Evolutionary conservation across 2,329 filamentous ascomycete species (phyloP), one percentile per base, ranked within the genome.

Genomic region (Sporothrix brunneoviolacea): DNA sequence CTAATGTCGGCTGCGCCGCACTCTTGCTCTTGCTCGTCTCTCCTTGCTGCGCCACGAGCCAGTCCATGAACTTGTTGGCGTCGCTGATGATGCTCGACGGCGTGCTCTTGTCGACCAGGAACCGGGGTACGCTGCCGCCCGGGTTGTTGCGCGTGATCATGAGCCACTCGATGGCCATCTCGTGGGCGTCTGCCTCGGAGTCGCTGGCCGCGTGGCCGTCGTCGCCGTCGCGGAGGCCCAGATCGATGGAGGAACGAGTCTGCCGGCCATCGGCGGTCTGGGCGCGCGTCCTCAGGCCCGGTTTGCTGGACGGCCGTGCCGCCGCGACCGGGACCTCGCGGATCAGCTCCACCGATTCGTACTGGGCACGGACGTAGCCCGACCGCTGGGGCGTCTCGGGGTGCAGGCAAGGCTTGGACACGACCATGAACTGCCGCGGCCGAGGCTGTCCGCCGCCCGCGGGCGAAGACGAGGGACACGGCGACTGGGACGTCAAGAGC

Each of bases 61-160:
- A 95, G 51, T 89, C 79, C 13, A 93, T 64, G 58, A 95, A 94
- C 65, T 91, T 93, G 48, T 77, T 77, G 0, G 89, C 86, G 64
- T 95, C 90, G 37, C 75, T 75, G 22, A 88, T 77, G 59, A 95
- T 93, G 32, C 87, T 87, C 10, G 77, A 81, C 0, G 90, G 90
- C 0, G 90, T 95, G 27, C 86, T 88, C 62, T 88, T 83, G 61
- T 95, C 90, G n/a, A 95, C 88, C 76, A 95, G 83, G 68, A 93
- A 95, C 13, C 87, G 79, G 1, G 90, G 90, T 16, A 95, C 90
- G 53, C 82, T 91, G 47, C 90, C 90, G 10, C 90, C 90, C 3
- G 90, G 89, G 59, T 95, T 89, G 64, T 86, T 91, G 43, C 90
- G 77, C 1, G 89, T 95, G 16, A 95, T 81, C 90, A 95, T 95